Conservation (phyloP, 202 grass and related monocot genomes). For the Schoenoplectus triqueter region DNA sequence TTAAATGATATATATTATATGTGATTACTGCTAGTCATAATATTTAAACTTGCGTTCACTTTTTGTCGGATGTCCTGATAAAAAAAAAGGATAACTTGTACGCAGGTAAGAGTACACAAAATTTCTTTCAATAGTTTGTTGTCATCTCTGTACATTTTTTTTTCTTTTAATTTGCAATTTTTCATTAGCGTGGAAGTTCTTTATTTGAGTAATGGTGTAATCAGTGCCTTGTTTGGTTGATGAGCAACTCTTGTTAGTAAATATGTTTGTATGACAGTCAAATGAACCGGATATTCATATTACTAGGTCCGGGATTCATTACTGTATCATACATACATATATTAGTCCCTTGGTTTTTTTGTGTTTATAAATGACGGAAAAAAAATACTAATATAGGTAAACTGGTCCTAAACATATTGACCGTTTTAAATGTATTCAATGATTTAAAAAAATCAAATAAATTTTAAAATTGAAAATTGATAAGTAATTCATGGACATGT, state of each 20-base stretch:
- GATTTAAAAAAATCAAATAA: not conserved
- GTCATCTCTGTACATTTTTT: not conserved
- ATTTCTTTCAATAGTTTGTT: not conserved
- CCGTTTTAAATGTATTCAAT: too few relatives aligned
- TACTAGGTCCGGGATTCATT: too few relatives aligned
- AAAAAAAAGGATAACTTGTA: not conserved
- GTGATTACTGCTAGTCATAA: not conserved
- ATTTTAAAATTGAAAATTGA: not conserved
- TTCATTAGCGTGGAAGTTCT: not conserved
- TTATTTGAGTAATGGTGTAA: not conserved
- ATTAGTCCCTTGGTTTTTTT: too few relatives aligned
- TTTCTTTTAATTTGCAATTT: not conserved
- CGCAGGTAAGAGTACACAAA: not conserved
- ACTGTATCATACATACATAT: too few relatives aligned
- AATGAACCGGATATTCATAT: not conserved
- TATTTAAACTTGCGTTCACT: not conserved
- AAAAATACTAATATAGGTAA: too few relatives aligned
- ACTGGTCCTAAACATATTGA: too few relatives aligned
- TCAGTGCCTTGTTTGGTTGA: not conserved
- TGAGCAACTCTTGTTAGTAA: too few relatives aligned
- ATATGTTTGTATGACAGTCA: not conserved
- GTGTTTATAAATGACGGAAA: too few relatives aligned
- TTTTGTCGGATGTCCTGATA: not conserved
- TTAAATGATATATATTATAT: conserved; percentile 18
- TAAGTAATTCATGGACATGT: not conserved